Conservation (phyloP, 225 moss, liverwort and hornwort species). For the Antitrichia curtipendula region DNA sequence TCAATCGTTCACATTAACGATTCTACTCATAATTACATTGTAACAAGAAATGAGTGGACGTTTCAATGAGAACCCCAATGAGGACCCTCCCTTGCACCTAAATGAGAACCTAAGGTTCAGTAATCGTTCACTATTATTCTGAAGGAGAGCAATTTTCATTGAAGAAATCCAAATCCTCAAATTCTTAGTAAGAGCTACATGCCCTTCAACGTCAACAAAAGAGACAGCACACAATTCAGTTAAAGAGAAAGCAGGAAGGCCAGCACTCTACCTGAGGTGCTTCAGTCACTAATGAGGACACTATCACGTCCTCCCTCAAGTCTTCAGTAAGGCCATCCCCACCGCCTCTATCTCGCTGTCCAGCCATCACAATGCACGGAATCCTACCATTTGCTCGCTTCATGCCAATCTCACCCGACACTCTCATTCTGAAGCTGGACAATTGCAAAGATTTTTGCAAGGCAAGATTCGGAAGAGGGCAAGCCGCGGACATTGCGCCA, state of each 20-base stretch:
- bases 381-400: background rate
- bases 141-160: background rate
- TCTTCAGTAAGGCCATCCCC: background rate
- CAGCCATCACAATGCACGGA: constrained; percentile 8
- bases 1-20: background rate
- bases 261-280: constrained; percentile 18
- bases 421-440: background rate
- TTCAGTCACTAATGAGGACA: constrained; percentile 17
- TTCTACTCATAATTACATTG: background rate
- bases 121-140: background rate
- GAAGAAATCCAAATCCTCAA: background rate
- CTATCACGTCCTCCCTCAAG: constrained; percentile 8
- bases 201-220: background rate
- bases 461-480: background rate
- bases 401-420: background rate
- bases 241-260: background rate
- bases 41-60: background rate
- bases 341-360: background rate
- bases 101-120: background rate
- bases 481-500: constrained; percentile 7
- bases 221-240: background rate
- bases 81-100: background rate
- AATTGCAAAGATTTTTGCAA: background rate
- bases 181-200: background rate
- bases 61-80: background rate